phyloP scores from a whole-genome alignment of 176 grass and related monocot genomes.

The Oryza glaberrima region DNA sequence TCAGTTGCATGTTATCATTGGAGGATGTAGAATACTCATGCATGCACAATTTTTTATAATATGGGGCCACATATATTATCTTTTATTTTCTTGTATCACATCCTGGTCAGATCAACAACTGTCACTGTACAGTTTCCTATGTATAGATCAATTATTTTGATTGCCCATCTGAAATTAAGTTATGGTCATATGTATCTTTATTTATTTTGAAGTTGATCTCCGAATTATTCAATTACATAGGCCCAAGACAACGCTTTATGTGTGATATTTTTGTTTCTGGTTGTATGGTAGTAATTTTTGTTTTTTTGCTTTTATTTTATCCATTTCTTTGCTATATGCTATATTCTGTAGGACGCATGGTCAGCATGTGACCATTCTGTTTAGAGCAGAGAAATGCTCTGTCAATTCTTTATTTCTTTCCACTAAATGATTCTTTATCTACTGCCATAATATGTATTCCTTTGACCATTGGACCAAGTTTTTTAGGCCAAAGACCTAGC shows the following conservation, averaged over 20 bases:
- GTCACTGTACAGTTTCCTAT: neutral
- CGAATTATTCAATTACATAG: constrained; percentile 18
- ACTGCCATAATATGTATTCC: neutral
- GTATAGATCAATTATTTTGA: neutral
- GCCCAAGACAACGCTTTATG: neutral
- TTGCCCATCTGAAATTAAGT: constrained; percentile 23
- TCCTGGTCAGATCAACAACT: constrained; percentile 7
- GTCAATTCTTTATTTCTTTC: neutral
- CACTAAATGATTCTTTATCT: neutral
- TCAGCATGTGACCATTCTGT: neutral
- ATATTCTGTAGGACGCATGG: neutral
- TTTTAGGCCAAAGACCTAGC: neutral
- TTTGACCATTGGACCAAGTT: neutral
- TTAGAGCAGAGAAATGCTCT: neutral
- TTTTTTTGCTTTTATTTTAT: neutral
- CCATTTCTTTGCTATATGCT: neutral
- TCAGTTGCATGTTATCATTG: neutral
- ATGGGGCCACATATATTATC: neutral
- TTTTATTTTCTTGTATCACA: constrained; percentile 7
- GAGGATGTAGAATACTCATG: neutral
- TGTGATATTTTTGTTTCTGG: neutral
- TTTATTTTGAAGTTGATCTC: neutral
- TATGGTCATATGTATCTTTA: constrained; percentile 17
- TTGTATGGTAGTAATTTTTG: neutral
- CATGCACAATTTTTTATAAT: constrained; percentile 1